Evolutionary conservation across 116 monocot genomes (phyloP), one percentile per base, ranked within the genome.

Genomic region (Cymodocea nodosa): DNA sequence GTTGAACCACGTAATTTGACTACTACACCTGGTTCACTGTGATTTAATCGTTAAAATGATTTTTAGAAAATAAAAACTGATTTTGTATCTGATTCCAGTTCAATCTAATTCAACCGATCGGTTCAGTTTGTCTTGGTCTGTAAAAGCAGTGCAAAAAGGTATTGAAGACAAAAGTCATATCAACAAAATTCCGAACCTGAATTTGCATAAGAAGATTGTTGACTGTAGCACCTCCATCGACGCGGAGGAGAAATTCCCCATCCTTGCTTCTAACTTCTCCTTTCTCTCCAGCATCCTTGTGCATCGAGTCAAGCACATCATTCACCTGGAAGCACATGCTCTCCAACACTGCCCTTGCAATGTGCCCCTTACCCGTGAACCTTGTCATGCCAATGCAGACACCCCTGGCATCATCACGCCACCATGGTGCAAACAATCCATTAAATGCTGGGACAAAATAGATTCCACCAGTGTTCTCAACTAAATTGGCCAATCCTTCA

Each of bases 321-420:
- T 87, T 94, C 62, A 94, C 94, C 77, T 94, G 94, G 74, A 87
- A 94, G 65, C 87, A 87, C 76, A 95, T 84, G 71, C 94, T 87
- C 74, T 95, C 94, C 16, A 95, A 72, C 58, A 90, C 85, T 8
- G 94, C 90, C 58, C 90, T 54, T 1, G 90, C 90, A 23, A 95
- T 81, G 73, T 90, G 94, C 3, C 75, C 83, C 68, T 80, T 83
- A 58, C 73, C 85, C 0, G 94, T 90, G 64, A 75, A 87, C 67
- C 94, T 85, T 2, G 94, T 95, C 67, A 95, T 85, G 2, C 90
- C 94, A 1, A 95, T 35, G 6, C 74, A 79, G 1, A 81, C 81
- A 0, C 94, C 94, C 36, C 94, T 83, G 0, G 90, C 94, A 83
- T 95, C 94, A 11, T 95, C 94, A 44, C 79, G 73, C 90, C 94